Percentiles rank a stretch among this genome's conserved stretches.
phyloP scores from a whole-genome alignment of 768 basidiomycete genomes.

The Collybia mongolica region DNA sequence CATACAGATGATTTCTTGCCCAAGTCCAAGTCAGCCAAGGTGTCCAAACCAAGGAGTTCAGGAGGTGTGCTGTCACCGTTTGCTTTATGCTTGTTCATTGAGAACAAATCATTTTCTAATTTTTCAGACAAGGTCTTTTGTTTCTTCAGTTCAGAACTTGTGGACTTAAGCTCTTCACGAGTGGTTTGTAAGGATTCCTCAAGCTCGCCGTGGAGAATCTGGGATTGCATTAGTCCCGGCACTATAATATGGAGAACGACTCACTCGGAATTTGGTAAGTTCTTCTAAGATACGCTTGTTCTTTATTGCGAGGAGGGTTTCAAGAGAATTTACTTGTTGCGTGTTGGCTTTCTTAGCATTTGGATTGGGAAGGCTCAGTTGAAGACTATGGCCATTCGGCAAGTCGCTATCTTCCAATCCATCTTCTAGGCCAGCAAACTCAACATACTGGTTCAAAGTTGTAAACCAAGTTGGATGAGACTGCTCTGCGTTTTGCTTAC shows the following conservation, averaged over 20 bases:
- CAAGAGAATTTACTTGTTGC: constrained; percentile 79
- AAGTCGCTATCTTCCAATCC: constrained; percentile 58
- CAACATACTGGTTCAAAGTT: constrained; percentile 70
- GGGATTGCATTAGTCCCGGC: background rate
- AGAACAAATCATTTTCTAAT: constrained; percentile 87
- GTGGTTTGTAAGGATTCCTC: constrained; percentile 62
- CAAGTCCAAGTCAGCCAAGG: constrained; percentile 72
- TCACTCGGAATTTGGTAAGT: constrained; percentile 84
- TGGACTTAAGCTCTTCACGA: constrained; percentile 55
- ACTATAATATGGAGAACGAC: constrained; percentile 14
- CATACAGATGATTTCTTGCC: constrained; percentile 52
- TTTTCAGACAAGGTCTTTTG: constrained; percentile 83
- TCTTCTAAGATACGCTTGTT: constrained; percentile 93
- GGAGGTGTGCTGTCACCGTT: constrained; percentile 29
- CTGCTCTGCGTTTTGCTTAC: constrained; percentile 36
- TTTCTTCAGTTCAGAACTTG: constrained; percentile 69
- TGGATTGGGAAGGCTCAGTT: constrained; percentile 78
- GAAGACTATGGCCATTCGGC: constrained; percentile 40
- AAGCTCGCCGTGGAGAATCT: constrained; percentile 86
- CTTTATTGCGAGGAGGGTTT: constrained; percentile 88
- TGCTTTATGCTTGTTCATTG: constrained; percentile 64
- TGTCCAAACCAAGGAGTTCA: constrained; percentile 41
- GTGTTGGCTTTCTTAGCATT: constrained; percentile 82
- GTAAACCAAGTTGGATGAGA: background rate
- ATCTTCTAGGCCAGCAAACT: constrained; percentile 88